A percentile compares a stretch with the other conserved stretches of the same genome.
Evolutionary conservation across 805 yeast genomes (phyloP).

Genomic region (Grigorovia jiainica): DNA sequence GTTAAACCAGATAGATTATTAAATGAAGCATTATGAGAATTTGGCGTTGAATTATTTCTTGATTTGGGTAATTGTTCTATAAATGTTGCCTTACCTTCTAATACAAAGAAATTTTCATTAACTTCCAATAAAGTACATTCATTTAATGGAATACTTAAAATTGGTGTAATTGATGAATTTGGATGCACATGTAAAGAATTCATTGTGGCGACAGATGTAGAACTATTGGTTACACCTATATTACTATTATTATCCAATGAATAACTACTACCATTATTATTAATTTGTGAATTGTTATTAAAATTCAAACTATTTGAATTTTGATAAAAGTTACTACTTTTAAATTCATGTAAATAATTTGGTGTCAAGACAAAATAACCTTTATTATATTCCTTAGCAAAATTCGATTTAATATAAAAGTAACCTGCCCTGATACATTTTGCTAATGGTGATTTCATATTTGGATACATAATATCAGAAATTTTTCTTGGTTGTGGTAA

Average conservation of each 20-base stretch:
- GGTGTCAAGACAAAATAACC: slow-evolving; percentile 62
- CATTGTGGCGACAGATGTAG: not conserved
- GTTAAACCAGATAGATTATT: slow-evolving; percentile 2
- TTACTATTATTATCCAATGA: not conserved
- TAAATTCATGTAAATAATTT: slow-evolving; percentile 59
- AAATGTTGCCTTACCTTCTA: slow-evolving; percentile 28
- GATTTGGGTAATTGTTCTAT: slow-evolving; percentile 12
- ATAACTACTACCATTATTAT: not conserved
- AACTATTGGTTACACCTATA: not conserved
- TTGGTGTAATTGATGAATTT: slow-evolving; percentile 29
- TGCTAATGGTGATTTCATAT: slow-evolving; percentile 40
- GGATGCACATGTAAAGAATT: not conserved
- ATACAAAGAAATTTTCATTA: slow-evolving; percentile 33
- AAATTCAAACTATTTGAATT: not conserved
- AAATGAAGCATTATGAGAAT: slow-evolving; percentile 1
- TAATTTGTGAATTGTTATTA: not conserved
- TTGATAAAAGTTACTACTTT: slow-evolving; percentile 29
- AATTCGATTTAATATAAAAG: slow-evolving; percentile 51
- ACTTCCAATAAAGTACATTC: slow-evolving; percentile 25
- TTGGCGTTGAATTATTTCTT: slow-evolving; percentile 1
- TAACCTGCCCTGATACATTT: slow-evolving; percentile 51
- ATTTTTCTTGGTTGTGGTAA: slow-evolving; percentile 38
- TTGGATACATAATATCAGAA: slow-evolving; percentile 45
- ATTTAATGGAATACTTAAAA: slow-evolving; percentile 34
- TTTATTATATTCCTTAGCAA: slow-evolving; percentile 52